A percentile compares a stretch with the other conserved stretches of the same genome.
These are phyloP conservation scores for Leptodontidium sp. DNA, from an alignment of 2,329 filamentous ascomycete genomes.

Conservation along the genomic window DNA sequence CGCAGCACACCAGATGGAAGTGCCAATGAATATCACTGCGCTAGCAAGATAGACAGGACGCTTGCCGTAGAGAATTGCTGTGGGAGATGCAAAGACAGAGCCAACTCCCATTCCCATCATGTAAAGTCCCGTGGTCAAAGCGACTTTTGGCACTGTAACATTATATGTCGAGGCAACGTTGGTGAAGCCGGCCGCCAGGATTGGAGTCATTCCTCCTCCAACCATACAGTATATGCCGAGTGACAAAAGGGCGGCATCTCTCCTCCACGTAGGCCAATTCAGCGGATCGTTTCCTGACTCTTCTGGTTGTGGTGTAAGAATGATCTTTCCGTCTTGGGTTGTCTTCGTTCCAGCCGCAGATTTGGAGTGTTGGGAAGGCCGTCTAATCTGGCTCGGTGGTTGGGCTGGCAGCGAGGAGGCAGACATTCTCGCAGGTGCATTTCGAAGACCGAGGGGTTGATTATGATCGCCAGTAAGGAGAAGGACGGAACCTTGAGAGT, in stretches of 20 bases:
- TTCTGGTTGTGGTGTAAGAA: conserved; percentile 90
- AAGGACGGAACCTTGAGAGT: conserved; percentile 61
- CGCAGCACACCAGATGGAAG: conserved; percentile 85
- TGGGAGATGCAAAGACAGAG: conserved; percentile 84
- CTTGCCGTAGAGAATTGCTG: conserved; percentile 90
- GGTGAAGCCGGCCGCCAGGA: conserved; percentile 89
- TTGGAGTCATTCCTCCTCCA: conserved; percentile 89
- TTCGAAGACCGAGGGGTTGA: conserved; percentile 65
- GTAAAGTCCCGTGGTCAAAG: conserved; percentile 88
- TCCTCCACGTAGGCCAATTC: conserved; percentile 86
- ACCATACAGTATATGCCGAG: conserved; percentile 93
- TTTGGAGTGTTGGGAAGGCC: conserved; percentile 26
- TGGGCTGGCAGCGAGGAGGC: conserved; percentile 57
- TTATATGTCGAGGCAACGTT: conserved; percentile 74
- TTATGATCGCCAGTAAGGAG: conserved; percentile 64
- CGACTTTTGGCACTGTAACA: conserved; percentile 75
- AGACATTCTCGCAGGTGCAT: conserved; percentile 64
- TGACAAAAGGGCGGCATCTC: conserved; percentile 81
- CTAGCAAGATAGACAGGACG: conserved; percentile 86
- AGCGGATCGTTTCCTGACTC: conserved; percentile 90
- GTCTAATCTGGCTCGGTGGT: conserved; percentile 30
- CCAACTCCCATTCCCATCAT: conserved; percentile 94
- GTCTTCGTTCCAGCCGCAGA: conserved; percentile 67
- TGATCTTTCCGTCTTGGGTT: conserved; percentile 82
- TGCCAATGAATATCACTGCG: conserved; percentile 77